These are phyloP conservation scores for Capillidium rhysosporum DNA, from an alignment of 371 early-diverging fungal genomes.

Conservation along the genomic window DNA sequence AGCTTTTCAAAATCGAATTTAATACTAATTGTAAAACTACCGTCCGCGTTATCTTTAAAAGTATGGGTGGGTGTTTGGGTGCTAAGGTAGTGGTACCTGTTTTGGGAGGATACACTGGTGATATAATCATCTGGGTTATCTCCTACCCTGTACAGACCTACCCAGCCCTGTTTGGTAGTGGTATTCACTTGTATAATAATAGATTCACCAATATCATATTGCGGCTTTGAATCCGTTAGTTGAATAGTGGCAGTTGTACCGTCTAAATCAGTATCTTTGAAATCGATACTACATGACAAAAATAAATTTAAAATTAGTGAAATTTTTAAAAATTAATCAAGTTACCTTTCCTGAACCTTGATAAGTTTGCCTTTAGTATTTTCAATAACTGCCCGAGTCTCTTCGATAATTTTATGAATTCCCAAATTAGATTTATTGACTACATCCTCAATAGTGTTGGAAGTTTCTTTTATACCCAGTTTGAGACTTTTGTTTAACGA, in stretches of 20 bases:
- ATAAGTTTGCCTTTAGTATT: not conserved
- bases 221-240: conserved; percentile 31
- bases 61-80: not conserved
- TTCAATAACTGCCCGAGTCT: not conserved
- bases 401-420: not conserved
- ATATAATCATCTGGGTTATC: conserved; percentile 45
- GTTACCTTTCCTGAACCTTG: not conserved
- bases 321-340: too few relatives aligned
- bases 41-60: not conserved
- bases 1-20: too few relatives aligned
- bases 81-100: conserved; percentile 29
- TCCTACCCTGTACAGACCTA: conserved; percentile 66
- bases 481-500: conserved; percentile 5
- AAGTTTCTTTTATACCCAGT: not conserved
- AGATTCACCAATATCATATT: conserved; percentile 32
- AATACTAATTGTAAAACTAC: too few relatives aligned
- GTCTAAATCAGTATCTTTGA: not conserved
- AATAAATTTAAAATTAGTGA: too few relatives aligned
- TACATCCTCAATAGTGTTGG: not conserved
- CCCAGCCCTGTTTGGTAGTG: conserved; percentile 63
- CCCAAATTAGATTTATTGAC: not conserved
- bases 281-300: not conserved
- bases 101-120: conserved; percentile 53
- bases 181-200: conserved; percentile 52
- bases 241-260: conserved; percentile 8